Base-by-base conservation (phyloP, 495 filamentous ascomycete genomes). In the Friedmanniomyces endolithicus region DNA sequence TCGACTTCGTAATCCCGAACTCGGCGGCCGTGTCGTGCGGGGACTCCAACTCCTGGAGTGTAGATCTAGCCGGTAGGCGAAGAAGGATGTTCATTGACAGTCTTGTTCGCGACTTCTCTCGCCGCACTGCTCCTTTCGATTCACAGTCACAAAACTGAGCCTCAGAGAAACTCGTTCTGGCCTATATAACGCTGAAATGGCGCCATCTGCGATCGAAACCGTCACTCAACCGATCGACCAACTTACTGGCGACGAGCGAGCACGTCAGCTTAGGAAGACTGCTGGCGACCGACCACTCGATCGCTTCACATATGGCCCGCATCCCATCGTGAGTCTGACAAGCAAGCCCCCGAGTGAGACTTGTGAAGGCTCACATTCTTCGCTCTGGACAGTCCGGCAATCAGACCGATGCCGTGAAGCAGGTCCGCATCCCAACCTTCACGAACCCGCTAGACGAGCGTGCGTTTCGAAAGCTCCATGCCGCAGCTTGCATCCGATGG, bases 201-300 rank as follows among this genome's bases (percentile, higher is more conserved):
- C 56, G 17, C 56, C 56, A 6, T 48, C 49, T 33, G 56, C 56
- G 20, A 58, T 58, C 50, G 50, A 58, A 34, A 58, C 56, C 8
- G 29, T 24, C 2, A 58, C 41, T 11, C 56, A 52, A 23, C 50
- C 56, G 19, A 50, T 40, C 56, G 56, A 53, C 31, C 56, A 58
- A 43, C 56, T 58, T 6, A 58, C 56, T 12, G 56, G 56, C 56
- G 56, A 58, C 20, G 56, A 58, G 25, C 49, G 56, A 40, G 41
- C 53, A 14, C 24, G 24, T 6, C 56, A 58, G 33, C 50, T 58
- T 6, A 47, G 50, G 19, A 53, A 40, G 39, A 54, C 56, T n/a
- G 27, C 29, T 17, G 56, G 56, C 8, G 50, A 58, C 31, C 9
- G 50, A 20, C 41, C 56, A 20, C 56, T 58, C 33, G 56, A 58